phyloP scores from a whole-genome alignment of 2,329 filamentous ascomycete genomes.

The Aspergillus sp. region DNA sequence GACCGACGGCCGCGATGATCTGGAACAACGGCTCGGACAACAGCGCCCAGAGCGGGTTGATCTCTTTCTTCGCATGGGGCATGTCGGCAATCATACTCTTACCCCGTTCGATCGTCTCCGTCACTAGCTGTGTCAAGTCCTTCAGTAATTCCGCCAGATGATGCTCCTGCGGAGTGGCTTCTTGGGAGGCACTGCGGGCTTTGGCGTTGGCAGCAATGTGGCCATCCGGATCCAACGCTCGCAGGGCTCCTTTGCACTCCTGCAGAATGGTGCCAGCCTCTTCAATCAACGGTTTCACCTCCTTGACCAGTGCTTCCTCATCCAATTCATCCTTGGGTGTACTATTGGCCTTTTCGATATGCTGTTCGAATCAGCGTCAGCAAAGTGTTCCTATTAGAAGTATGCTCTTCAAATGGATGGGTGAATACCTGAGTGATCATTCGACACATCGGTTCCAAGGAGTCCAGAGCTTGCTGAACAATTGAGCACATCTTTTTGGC shows the following conservation, averaged over 20 bases:
- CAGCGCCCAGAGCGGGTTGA: constrained; percentile 85
- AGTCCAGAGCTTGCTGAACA: constrained; percentile 77
- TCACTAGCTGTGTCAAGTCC: constrained; percentile 76
- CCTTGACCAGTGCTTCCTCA: constrained; percentile 81
- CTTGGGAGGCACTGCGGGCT: constrained; percentile 70
- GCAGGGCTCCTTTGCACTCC: constrained; percentile 83
- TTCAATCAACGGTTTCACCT: constrained; percentile 85
- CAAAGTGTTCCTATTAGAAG: constrained; percentile 12
- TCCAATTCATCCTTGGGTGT: constrained; percentile 84
- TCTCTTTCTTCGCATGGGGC: constrained; percentile 90
- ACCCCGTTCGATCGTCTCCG: constrained; percentile 79
- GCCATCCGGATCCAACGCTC: constrained; percentile 85
- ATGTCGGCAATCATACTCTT: constrained; percentile 88
- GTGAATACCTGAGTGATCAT: constrained; percentile 74
- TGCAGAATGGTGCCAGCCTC: constrained; percentile 81
- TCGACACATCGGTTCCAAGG: constrained; percentile 80
- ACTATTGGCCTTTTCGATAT: constrained; percentile 76
- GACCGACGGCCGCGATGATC: constrained; percentile 84
- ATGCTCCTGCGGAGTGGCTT: constrained; percentile 80
- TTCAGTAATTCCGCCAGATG: constrained; percentile 81
- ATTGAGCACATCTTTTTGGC: constrained; percentile 73
- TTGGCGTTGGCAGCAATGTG: constrained; percentile 83
- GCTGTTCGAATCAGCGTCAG: constrained; percentile 43
- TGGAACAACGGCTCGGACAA: constrained; percentile 77
- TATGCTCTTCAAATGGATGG: not conserved